phyloP scores from a whole-genome alignment of 108 stramenopile genomes.

The Fragilaria crotonensis region DNA sequence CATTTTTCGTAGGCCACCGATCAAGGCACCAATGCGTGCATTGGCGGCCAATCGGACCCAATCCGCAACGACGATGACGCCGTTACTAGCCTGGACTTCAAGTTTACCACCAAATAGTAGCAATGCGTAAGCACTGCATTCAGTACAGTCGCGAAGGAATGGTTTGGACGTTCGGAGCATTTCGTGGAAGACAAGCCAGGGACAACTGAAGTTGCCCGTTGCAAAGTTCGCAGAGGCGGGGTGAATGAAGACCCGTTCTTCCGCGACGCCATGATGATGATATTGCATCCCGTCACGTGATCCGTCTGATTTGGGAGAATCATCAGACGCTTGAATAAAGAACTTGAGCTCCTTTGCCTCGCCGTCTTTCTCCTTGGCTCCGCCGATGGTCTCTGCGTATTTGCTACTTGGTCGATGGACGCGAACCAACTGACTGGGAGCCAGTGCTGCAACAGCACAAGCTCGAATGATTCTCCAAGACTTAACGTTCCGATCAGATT shows the following conservation, averaged over 20 bases:
- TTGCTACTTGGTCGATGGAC: conserved; percentile 66
- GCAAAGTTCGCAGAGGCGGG: conserved; percentile 77
- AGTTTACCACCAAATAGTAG: conserved; percentile 89
- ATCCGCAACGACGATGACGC: conserved; percentile 65
- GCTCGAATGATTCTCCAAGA: conserved; percentile 73
- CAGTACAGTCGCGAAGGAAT: conserved; percentile 86
- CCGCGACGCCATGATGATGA: conserved; percentile 19
- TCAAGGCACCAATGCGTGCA: conserved; percentile 84
- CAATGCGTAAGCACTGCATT: conserved; percentile 83
- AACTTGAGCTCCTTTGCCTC: conserved; percentile 70
- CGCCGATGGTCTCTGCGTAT: conserved; percentile 78
- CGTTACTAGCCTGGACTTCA: conserved; percentile 77
- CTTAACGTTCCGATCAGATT: conserved; percentile 47
- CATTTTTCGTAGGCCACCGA: conserved; percentile 68
- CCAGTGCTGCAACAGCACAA: conserved; percentile 55
- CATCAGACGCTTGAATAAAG: conserved; percentile 28
- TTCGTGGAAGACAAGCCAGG: conserved; percentile 89
- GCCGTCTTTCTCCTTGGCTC: conserved; percentile 63
- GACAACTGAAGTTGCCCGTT: conserved; percentile 79
- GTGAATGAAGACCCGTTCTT: conserved; percentile 89
- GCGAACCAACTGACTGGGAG: conserved; percentile 63
- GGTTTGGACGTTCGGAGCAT: conserved; percentile 85
- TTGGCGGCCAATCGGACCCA: conserved; percentile 78
- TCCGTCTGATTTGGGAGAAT: neutral
- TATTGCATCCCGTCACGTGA: conserved; percentile 7